These are phyloP conservation scores for Lentinula sp. DNA, from an alignment of 768 basidiomycete genomes.

Conservation along the genomic window DNA sequence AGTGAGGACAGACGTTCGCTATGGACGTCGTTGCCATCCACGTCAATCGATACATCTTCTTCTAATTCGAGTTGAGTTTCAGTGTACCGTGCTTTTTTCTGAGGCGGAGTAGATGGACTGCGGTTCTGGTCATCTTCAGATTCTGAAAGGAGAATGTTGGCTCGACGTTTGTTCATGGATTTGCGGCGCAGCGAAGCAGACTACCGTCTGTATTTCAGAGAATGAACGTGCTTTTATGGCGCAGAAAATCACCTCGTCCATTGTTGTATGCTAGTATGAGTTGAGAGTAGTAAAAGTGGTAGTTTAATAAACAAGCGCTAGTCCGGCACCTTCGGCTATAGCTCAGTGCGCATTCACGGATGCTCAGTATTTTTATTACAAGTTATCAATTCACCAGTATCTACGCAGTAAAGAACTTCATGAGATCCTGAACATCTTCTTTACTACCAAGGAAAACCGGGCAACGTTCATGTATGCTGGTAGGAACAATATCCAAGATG, in stretches of 20 bases:
- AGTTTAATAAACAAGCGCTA: too few species aligned
- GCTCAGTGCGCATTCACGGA: too few species aligned
- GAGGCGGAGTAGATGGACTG: neutral
- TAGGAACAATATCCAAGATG: conserved; percentile 87
- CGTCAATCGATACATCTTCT: neutral
- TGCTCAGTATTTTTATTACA: too few species aligned
- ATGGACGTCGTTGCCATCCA: neutral
- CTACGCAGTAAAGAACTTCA: conserved; percentile 62
- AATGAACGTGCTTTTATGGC: neutral
- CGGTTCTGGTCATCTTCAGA: neutral
- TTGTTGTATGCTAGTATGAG: neutral
- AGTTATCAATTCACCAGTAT: neutral
- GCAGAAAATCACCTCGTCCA: neutral
- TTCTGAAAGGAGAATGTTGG: neutral
- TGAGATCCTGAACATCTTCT: conserved; percentile 88
- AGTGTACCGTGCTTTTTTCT: neutral
- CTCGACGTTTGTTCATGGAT: neutral
- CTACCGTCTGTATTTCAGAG: neutral
- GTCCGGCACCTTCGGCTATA: too few species aligned
- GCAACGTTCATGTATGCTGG: conserved; percentile 84
- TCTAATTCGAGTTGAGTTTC: neutral
- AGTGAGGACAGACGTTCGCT: neutral
- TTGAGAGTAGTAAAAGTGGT: too few species aligned
- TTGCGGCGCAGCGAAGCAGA: neutral
- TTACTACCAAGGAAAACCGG: conserved; percentile 90